Percentiles rank a stretch among this genome's conserved stretches.
These are phyloP conservation scores for Monosporozyma unispora DNA, from an alignment of 805 yeast species.

Conservation along the genomic window DNA sequence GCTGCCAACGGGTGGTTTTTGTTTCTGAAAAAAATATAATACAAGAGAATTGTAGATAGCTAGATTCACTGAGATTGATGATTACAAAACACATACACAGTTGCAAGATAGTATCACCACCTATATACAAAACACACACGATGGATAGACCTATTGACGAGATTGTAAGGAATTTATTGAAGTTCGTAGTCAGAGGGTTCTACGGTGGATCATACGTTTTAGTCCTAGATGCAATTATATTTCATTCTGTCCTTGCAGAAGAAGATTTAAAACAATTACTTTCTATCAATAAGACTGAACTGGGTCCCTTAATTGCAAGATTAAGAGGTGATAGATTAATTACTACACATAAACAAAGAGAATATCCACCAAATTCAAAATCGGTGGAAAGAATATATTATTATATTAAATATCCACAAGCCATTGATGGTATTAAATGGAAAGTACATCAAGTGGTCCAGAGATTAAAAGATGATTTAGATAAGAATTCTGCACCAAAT, in stretches of 20 bases:
- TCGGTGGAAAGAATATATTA: slow-evolving; percentile 71
- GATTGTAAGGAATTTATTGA: slow-evolving; percentile 41
- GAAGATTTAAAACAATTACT: slow-evolving; percentile 78
- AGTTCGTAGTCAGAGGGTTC: slow-evolving; percentile 80
- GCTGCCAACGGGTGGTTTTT: too few species aligned
- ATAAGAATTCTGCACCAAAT: slow-evolving; percentile 80
- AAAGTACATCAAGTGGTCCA: slow-evolving; percentile 82
- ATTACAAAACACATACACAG: too few species aligned
- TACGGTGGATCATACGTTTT: slow-evolving; percentile 77
- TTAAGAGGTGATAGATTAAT: slow-evolving; percentile 78
- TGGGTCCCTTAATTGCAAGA: slow-evolving; percentile 72
- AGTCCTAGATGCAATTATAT: slow-evolving; percentile 75
- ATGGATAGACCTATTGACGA: slow-evolving; percentile 35
- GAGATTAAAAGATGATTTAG: slow-evolving; percentile 68
- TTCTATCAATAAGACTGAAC: slow-evolving; percentile 78
- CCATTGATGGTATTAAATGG: slow-evolving; percentile 95
- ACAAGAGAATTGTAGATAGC: too few species aligned
- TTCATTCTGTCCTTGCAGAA: slow-evolving; percentile 85
- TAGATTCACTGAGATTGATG: too few species aligned
- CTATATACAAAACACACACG: not conserved
- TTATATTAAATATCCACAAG: slow-evolving; percentile 82
- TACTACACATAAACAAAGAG: slow-evolving; percentile 62
- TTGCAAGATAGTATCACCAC: too few species aligned
- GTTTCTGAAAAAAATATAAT: too few species aligned
- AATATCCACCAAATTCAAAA: slow-evolving; percentile 53